Evolutionary conservation across 768 basidiomycete species (phyloP), one percentile per base, ranked within the genome.

Genomic region (Suillus tomentosus): DNA sequence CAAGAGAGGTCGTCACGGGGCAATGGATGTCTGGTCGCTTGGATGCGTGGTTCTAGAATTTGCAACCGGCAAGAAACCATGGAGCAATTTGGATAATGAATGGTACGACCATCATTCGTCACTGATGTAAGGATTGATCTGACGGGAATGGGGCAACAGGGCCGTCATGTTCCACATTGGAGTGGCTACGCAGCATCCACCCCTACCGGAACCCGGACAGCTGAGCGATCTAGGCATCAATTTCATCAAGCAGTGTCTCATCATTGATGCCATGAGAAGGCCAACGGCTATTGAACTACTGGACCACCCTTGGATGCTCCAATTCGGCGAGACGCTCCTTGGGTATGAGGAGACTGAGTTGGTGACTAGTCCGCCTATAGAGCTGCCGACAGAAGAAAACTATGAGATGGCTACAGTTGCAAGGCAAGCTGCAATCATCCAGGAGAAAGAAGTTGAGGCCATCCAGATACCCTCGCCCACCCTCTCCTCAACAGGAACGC

Each of bases 101-200:
- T 99, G 97, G 97, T 95, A 67, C 66, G 86, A 66, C 13, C 34
- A 58, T 58, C 6, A 6, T 58, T 11, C 24, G 11, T 17, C 37
- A 42, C 9, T 55, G n/a, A 61, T 48, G 63, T 8, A 34, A 50
- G 27, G 51, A 39, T 14, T 7, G 48, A n/a, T 7, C 14, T 51
- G 47, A 55, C 6, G 11, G 40, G 42, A 31, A 11, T 4, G 19
- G 24, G 24, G 10, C 11, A 31, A 61, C 70, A 96, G 96, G 96
- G 96, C 96, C n/a, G 96, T 98, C 78, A 98, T 98, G 96, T 99
- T 96, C 82, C 95, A 96, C 73, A 97, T 98, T 63, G 96, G 96
- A 53, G 94, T 97, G 53, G 92, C 96, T 8, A 96, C 95, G 3
- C 92, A 99, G 69, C 95, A 97, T 71, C 97, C 97, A 19, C 96